Base-by-base conservation (phyloP, 768 basidiomycete genomes). In the Myochromella boudieri region DNA sequence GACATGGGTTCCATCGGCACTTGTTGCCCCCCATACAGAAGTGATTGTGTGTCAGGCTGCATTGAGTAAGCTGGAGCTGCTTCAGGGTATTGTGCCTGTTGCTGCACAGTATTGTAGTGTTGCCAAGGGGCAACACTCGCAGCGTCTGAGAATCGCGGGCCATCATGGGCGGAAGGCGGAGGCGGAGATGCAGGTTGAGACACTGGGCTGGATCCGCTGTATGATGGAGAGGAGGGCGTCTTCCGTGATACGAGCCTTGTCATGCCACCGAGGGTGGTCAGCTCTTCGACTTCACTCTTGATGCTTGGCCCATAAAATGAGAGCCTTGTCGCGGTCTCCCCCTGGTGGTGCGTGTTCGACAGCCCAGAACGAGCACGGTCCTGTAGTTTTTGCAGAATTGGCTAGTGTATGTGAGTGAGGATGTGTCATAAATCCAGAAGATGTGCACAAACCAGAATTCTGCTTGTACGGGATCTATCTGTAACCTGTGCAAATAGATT, bases 221-320 rank as follows among this genome's bases (percentile, higher is more conserved):
- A 66, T 6, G 74, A 69, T 4, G 69, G 64, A 2, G 78, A 72
- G 0, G 79, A 72, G 1, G 79, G 72, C 7, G 72, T 67, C 51
- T 76, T 73, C 11, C 79, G 70, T 1, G 82, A 64, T 0, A 87
- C 77, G 2, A 85, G 72, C 17, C 83, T 74, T 7, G 82, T 84
- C 66, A 78, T 78, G 3, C 85, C 84, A 18, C 81, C 79, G 9
- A 85, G 72, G 1, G 76, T 77, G 5, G 79, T 75, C 29, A 85
- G 58, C 46, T 82, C 84, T 29, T 84, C 83, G 20, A 72, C 74
- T 55, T 85, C 84, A 44, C 71, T 74, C 59, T 85, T 84, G 49
- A 81, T 65, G 14, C 62, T 70, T 4, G 74, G 62, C 39, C 67
- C 61, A 54, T 65, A 66, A 47, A 64, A 69, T 3, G 70, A 60